Evolutionary conservation across 306 rosid genomes (phyloP).

Genomic region (Dalbergia cochinchinensis): DNA sequence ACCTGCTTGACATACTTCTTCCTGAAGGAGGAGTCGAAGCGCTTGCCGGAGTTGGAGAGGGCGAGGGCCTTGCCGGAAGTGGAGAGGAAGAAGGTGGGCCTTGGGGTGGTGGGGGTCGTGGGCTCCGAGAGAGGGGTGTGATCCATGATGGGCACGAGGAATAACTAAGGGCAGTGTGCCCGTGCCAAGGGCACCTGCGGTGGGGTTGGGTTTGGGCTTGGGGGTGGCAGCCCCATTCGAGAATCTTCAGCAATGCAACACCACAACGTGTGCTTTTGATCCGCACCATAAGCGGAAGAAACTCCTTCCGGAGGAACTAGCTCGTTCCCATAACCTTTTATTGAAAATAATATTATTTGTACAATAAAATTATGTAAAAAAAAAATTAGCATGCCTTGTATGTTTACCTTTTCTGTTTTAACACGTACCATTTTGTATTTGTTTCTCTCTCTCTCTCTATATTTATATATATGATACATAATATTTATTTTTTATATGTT

Average conservation of each 20-base stretch:
- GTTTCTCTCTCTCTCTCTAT: too few species aligned
- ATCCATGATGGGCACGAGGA: not conserved
- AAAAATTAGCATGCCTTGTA: too few species aligned
- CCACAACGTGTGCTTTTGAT: constrained; percentile 8
- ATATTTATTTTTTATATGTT: too few species aligned
- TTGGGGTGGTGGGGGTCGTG: constrained; percentile 59
- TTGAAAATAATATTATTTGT: too few species aligned
- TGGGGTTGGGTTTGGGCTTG: not conserved
- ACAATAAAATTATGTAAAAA: too few species aligned
- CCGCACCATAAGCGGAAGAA: constrained; percentile 47
- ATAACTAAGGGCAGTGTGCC: not conserved
- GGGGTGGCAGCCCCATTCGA: constrained; percentile 44
- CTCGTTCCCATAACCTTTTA: not conserved
- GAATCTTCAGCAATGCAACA: not conserved
- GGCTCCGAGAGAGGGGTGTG: constrained; percentile 55
- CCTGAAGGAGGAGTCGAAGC: constrained; percentile 50
- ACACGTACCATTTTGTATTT: too few species aligned
- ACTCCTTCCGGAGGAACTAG: not conserved
- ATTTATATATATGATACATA: too few species aligned
- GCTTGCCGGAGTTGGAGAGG: constrained; percentile 67
- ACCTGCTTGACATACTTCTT: constrained; percentile 88
- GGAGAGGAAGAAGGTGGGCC: constrained; percentile 57
- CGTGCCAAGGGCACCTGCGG: not conserved
- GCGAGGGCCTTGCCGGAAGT: constrained; percentile 67
- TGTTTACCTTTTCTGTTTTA: too few species aligned